Evolutionary conservation across 495 filamentous ascomycete genomes (phyloP).

Genomic region (Penicillium samsonianum): DNA sequence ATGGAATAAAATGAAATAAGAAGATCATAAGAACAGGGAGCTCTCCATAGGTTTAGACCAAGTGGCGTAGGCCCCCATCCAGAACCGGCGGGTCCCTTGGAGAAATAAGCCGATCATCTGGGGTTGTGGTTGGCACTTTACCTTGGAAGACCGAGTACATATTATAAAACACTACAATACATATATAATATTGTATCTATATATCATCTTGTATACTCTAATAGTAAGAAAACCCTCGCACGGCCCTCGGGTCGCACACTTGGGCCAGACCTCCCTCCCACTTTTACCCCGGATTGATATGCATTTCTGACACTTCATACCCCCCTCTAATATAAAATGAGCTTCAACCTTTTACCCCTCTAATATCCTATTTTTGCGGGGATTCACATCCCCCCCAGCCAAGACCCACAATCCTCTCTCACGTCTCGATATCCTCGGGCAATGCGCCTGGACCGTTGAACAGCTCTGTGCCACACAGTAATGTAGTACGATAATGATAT

Average conservation of each 20-base stretch:
- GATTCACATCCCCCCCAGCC: background rate
- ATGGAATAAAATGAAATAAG: background rate
- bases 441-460: background rate
- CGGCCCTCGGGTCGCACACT: conserved; percentile 11
- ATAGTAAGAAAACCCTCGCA: background rate
- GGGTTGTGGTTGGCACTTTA: background rate
- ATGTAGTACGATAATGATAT: background rate
- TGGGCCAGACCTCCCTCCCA: conserved; percentile 6
- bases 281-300: conserved; percentile 15
- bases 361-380: background rate
- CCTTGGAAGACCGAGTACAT: background rate
- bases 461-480: background rate
- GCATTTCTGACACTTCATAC: background rate
- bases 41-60: background rate
- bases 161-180: background rate
- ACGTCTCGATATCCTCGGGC: background rate
- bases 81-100: background rate
- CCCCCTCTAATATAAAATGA: background rate
- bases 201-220: no score
- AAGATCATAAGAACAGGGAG: background rate
- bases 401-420: background rate
- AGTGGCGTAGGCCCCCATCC: background rate
- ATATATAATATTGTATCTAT: background rate
- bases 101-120: background rate
- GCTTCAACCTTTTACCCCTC: background rate